Evolutionary conservation across 2,329 filamentous ascomycete species (phyloP).

Genomic region (Pseudogymnoascus sp.): DNA sequence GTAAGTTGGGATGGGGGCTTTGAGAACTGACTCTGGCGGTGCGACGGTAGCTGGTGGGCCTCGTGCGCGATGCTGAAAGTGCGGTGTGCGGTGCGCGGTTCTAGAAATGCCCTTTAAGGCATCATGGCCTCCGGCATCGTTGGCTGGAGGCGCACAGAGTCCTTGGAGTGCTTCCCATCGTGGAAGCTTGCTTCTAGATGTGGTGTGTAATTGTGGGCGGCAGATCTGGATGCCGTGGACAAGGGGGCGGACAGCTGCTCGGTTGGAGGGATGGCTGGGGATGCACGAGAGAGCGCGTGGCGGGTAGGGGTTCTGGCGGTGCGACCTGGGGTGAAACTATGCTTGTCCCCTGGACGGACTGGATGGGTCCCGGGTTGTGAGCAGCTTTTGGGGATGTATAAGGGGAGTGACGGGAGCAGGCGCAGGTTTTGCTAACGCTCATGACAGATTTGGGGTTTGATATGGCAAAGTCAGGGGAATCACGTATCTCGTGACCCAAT

Average conservation of each 20-base stretch:
- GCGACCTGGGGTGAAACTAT: neutral
- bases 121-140: neutral
- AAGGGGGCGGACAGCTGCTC: neutral
- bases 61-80: neutral
- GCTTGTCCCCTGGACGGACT: neutral
- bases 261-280: neutral
- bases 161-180: neutral
- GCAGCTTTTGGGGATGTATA: neutral
- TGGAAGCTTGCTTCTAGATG: neutral
- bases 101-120: neutral
- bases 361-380: neutral
- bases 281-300: constrained; percentile 3
- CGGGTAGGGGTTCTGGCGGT: neutral
- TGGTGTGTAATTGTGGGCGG: neutral
- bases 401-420: neutral
- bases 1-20: neutral
- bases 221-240: neutral
- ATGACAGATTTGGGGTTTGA: constrained; percentile 1
- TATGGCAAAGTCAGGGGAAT: neutral
- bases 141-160: neutral
- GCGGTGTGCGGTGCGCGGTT: neutral
- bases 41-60: neutral
- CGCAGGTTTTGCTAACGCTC: neutral
- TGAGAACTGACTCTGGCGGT: neutral
- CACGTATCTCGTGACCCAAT: neutral